These are phyloP conservation scores for Ensete glaucum DNA, from an alignment of 176 grass and related monocot genomes.

Conservation along the genomic window DNA sequence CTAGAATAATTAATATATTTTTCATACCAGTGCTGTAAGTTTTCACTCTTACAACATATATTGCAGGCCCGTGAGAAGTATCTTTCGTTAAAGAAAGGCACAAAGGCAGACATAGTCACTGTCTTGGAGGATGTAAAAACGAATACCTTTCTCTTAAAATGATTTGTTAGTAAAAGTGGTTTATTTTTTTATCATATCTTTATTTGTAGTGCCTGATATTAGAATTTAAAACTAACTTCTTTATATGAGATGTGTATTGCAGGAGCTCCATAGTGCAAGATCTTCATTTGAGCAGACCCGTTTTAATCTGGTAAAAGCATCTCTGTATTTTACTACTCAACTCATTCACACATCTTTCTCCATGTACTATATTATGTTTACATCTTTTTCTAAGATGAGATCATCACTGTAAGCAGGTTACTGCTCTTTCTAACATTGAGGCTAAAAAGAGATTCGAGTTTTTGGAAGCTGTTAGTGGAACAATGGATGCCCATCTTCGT, in stretches of 20 bases:
- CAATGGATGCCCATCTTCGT: slow-evolving; percentile 98
- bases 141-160: slow-evolving; percentile 24
- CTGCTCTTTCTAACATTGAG: slow-evolving; percentile 94
- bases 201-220: background rate
- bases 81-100: slow-evolving; percentile 91
- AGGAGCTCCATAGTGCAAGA: slow-evolving; percentile 89
- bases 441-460: slow-evolving; percentile 99
- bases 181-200: background rate
- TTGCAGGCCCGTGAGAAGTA: slow-evolving; percentile 78
- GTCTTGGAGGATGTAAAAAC: slow-evolving; percentile 80
- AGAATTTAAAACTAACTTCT: slow-evolving; percentile 21
- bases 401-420: slow-evolving; percentile 42
- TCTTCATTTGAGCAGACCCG: slow-evolving; percentile 99
- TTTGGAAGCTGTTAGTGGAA: slow-evolving; percentile 98
- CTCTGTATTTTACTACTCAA: background rate
- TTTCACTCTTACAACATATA: background rate
- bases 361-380: background rate
- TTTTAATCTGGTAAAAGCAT: slow-evolving; percentile 63
- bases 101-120: slow-evolving; percentile 62
- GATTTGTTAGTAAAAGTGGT: background rate
- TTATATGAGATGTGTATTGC: slow-evolving; percentile 11
- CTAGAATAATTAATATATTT: background rate
- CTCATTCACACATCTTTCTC: background rate
- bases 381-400: slow-evolving; percentile 17
- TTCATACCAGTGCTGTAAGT: slow-evolving; percentile 4